phyloP scores from a whole-genome alignment of 257 asterid genomes.

The Nyctanthes arbortristis region DNA sequence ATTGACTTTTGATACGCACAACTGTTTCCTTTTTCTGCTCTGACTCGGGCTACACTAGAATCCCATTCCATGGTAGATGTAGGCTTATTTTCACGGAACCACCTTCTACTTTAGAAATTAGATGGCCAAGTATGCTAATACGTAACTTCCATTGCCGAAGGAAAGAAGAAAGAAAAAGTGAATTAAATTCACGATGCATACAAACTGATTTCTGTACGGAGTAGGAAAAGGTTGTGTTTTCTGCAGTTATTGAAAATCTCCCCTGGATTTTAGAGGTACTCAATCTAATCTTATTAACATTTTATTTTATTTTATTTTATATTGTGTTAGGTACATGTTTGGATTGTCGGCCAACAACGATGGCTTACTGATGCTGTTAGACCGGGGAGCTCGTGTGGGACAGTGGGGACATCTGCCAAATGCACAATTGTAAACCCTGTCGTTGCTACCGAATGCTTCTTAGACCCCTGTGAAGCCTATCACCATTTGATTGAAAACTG shows the following conservation, averaged over 20 bases:
- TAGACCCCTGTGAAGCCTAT: constrained; percentile 24
- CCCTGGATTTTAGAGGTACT: not conserved
- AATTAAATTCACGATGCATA: not conserved
- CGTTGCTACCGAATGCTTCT: no score
- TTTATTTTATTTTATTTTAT: not conserved
- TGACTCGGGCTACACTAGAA: not conserved
- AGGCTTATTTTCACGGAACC: not conserved
- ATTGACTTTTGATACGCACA: not conserved
- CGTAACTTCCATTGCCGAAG: no score
- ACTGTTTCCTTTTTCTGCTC: not conserved
- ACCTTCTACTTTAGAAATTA: not conserved
- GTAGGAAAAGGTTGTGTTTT: not conserved
- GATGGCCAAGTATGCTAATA: not conserved
- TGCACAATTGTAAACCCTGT: constrained; percentile 34
- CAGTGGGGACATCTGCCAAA: constrained; percentile 63
- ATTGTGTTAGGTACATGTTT: constrained; percentile 62
- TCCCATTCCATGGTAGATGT: not conserved
- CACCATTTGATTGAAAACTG: constrained; percentile 12
- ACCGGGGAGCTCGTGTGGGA: constrained; percentile 67
- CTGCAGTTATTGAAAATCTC: not conserved
- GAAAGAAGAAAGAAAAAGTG: not conserved
- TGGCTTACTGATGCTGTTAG: constrained; percentile 75
- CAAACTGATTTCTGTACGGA: not conserved
- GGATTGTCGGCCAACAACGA: constrained; percentile 66
- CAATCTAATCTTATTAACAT: not conserved